Percentiles rank a stretch among this genome's conserved stretches.
phyloP scores from a whole-genome alignment of 2,329 filamentous ascomycete species.

The Fusarium sp. region DNA sequence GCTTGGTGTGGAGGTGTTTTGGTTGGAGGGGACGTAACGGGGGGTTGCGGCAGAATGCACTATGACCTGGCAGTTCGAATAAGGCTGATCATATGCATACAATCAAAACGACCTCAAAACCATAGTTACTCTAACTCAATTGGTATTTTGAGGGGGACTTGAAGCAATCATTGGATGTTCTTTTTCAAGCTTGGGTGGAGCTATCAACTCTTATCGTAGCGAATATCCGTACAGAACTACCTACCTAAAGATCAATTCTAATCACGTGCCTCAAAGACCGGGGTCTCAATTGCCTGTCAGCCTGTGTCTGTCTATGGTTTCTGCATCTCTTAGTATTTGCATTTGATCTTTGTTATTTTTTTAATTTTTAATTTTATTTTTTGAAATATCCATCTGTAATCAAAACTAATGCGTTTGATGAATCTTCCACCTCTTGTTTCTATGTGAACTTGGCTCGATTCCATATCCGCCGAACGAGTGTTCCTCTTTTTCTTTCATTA shows the following conservation, averaged over 20 bases:
- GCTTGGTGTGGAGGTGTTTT: not conserved
- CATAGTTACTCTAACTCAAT: not conserved
- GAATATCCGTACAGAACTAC: not conserved
- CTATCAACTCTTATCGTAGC: not conserved
- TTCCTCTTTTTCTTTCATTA: not conserved
- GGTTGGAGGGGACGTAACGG: not conserved
- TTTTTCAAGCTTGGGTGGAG: conserved; percentile 21
- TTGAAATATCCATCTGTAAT: too few species aligned
- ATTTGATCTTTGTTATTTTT: not conserved
- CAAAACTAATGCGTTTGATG: too few species aligned
- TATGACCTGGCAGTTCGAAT: not conserved
- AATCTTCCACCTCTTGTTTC: not conserved
- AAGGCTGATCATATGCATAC: not conserved
- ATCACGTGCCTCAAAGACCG: conserved; percentile 3
- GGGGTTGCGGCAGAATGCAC: conserved; percentile 6
- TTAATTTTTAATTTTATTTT: too few species aligned
- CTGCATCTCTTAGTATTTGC: not conserved
- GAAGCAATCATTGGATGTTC: conserved; percentile 3
- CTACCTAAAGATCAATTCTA: not conserved
- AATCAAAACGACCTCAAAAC: not conserved
- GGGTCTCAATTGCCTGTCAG: not conserved
- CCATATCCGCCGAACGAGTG: not conserved
- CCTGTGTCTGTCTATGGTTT: not conserved
- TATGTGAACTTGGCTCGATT: not conserved
- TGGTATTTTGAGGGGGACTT: not conserved